Base-by-base conservation (phyloP, 495 filamentous ascomycete genomes). In the Penicillium robsamsonii region DNA sequence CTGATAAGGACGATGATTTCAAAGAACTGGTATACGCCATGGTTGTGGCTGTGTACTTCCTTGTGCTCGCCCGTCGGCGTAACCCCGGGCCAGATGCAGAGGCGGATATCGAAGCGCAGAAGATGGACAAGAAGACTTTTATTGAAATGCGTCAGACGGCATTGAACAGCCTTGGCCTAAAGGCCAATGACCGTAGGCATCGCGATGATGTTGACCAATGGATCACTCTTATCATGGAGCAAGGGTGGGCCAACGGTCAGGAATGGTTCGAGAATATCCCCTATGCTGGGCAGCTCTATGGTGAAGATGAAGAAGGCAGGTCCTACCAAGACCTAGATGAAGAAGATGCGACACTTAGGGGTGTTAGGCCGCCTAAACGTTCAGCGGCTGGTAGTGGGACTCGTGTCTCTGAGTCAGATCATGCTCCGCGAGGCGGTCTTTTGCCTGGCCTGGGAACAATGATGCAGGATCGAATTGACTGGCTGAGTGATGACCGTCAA, bases 391-490 rank as follows among this genome's bases (percentile, higher is more conserved):
- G 60, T 1, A 37, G 45, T 45, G 62, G 61, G 1, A 54, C 53
- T 44, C 55, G 54, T 2, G 22, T 48, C 8, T 57, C 50, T 1
- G 43, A 50, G n/a, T 27, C 50, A 9, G 33, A 54, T 27, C 43
- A 55, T 33, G 52, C 46, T 54, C 53, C 24, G 46, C 66, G 68
- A 71, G 51, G 58, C 60, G 65, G 78, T 57, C 69, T 85, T 4
- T 66, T 83, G 29, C 79, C 81, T 15, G 81, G 82, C 53, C 61
- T 86, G 24, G 88, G 88, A 13, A 91, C 86, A 3, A 94, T 94
- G 89, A 87, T 96, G 73, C 89, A 95, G 70, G 86, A 88, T 56
- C 79, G 82, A 42, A 85, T 91, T 53, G 90, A 96, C 70, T 95
- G 84, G 68, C 67, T 96, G 62, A 87, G 86, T 53, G 85, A 89